Evolutionary conservation across 176 grass and related monocot genomes (phyloP), one percentile per base, ranked within the genome.

Genomic region (Aegilops umbellulata): DNA sequence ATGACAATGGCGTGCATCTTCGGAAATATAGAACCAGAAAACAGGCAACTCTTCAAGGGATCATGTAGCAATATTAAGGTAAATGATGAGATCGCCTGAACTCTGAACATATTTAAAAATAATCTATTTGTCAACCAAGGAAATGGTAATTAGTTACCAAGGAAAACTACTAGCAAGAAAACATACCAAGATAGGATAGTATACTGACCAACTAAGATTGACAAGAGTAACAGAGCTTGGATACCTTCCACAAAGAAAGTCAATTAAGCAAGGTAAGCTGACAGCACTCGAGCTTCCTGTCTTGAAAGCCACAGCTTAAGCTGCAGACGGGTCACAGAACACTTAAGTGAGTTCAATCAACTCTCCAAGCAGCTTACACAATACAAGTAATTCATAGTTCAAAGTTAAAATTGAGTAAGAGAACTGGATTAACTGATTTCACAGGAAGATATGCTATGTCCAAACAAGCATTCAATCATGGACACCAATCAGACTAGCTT

Each of bases 301-400:
- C 84, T 87, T 80, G 87, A 79, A 60, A 84, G 46, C 80, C 80
- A 83, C 83, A 92, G 81, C 87, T 89, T 87, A 89, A 89, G 87
- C 87, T 92, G 90, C 87, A 87, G 66, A 87, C 19, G 76, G 67
- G 60, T 80, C 61, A 92, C 25, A 92, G 78, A 80, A 76, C 78
- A 16, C 57, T 84, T 69, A 11, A 69, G 80, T 81, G 69, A 89
- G 76, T 80, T 44, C 74, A 66, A 38, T 66, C 31, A 69, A 70
- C 87, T 87, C 81, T 76, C 47, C 19, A 65, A 53, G 25, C 69
- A 86, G 42, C 78, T 83, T 61, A n/a, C 65, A 88, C 16, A 74
- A 13, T 36, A 82, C 31, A 82, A 65, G 31, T 22, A 34, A 22
- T 14, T 36, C 13, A 5, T 41, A 51, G 22, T 65, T 60, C 32